Percentiles rank a stretch among this genome's conserved stretches.
Evolutionary conservation across 2,329 filamentous ascomycete genomes (phyloP).

Genomic region (Clonostachys byssicola): DNA sequence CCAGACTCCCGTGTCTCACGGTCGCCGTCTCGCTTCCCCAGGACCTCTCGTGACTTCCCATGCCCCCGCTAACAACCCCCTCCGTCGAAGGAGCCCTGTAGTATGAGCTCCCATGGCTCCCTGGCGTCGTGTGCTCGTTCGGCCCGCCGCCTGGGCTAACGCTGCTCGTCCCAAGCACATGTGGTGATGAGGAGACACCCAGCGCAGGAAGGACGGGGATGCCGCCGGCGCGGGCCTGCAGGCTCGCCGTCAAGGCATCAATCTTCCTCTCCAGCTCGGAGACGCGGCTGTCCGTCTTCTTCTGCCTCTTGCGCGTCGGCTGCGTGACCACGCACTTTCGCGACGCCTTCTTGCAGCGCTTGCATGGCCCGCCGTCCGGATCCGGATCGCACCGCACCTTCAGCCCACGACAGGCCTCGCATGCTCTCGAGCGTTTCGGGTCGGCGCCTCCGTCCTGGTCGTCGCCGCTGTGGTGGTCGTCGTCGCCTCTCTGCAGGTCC

Average conservation of each 20-base stretch:
- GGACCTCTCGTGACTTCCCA: no score
- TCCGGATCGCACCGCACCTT: conserved; percentile 86
- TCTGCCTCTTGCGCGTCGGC: conserved; percentile 74
- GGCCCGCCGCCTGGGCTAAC: background rate
- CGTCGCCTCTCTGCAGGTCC: background rate
- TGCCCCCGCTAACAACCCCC: background rate
- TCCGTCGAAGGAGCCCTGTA: background rate
- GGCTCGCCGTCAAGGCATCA: conserved; percentile 76
- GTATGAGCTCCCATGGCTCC: background rate
- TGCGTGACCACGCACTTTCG: conserved; percentile 73
- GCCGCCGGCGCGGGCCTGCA: conserved; percentile 48
- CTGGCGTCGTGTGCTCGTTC: background rate
- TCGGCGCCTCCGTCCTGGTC: conserved; percentile 28
- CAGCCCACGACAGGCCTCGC: conserved; percentile 70
- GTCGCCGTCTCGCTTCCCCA: conserved; percentile 1
- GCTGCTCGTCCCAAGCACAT: no score
- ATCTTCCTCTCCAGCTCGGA: conserved; percentile 92
- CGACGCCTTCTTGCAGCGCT: conserved; percentile 77
- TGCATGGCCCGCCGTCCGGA: conserved; percentile 59
- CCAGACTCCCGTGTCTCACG: background rate
- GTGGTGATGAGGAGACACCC: no score
- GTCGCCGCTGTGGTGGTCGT: conserved; percentile 1
- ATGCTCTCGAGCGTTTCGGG: conserved; percentile 65
- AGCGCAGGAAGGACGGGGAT: no score
- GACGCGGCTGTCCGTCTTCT: conserved; percentile 86